phyloP scores from a whole-genome alignment of 495 filamentous ascomycete species.

The Mycothermus thermophilus region DNA sequence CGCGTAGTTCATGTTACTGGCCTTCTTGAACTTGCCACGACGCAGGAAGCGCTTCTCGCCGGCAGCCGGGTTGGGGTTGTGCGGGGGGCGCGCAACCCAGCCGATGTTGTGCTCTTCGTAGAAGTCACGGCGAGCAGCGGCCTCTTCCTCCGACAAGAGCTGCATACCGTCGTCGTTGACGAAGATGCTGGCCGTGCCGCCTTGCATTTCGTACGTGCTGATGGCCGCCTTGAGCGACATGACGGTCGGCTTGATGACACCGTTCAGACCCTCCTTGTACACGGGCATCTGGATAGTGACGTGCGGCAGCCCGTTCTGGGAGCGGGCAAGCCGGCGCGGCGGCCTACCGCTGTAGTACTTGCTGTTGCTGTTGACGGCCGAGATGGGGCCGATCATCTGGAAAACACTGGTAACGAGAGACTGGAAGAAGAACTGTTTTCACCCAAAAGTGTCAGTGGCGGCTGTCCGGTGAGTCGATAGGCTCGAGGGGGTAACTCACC shows the following conservation, averaged over 20 bases:
- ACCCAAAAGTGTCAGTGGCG: too few species aligned
- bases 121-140: slow-evolving; percentile 45
- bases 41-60: slow-evolving; percentile 36
- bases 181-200: slow-evolving; percentile 57
- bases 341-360: slow-evolving; percentile 61
- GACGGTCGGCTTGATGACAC: slow-evolving; percentile 50
- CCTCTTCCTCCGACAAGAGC: slow-evolving; percentile 40
- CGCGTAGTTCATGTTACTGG: slow-evolving; percentile 61
- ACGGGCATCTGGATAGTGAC: slow-evolving; percentile 65
- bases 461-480: too few species aligned
- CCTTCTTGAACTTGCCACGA: slow-evolving; percentile 60
- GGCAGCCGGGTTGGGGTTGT: slow-evolving; percentile 33
- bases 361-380: slow-evolving; percentile 57
- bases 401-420: slow-evolving; percentile 61
- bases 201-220: slow-evolving; percentile 54
- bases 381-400: slow-evolving; percentile 59
- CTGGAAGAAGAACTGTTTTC: slow-evolving; percentile 64
- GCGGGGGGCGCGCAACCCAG: slow-evolving; percentile 46
- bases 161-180: slow-evolving; percentile 61
- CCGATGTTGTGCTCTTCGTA: slow-evolving; percentile 51
- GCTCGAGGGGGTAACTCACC: too few species aligned
- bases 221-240: slow-evolving; percentile 49
- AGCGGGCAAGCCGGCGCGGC: slow-evolving; percentile 40
- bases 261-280: slow-evolving; percentile 55
- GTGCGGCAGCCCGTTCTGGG: slow-evolving; percentile 39